These are phyloP conservation scores for Ogataea zsoltii DNA, from an alignment of 805 yeast species.

Conservation along the genomic window DNA sequence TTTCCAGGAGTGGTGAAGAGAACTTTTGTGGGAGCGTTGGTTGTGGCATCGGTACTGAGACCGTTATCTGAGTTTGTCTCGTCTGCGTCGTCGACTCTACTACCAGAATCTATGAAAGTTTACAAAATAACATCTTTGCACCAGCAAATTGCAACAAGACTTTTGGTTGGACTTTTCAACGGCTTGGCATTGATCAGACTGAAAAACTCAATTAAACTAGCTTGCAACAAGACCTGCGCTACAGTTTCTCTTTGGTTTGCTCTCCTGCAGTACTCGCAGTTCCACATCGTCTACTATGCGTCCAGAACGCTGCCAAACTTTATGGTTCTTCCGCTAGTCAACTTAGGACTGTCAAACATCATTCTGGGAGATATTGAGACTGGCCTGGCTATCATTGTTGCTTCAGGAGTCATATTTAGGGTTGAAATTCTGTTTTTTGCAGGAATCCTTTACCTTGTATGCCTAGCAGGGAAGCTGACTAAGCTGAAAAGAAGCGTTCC, in stretches of 20 bases:
- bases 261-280: slow-evolving; percentile 62
- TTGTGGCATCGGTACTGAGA: slow-evolving; percentile 48
- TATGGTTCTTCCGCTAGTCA: slow-evolving; percentile 73
- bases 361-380: slow-evolving; percentile 47
- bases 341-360: slow-evolving; percentile 51
- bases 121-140: slow-evolving; percentile 42
- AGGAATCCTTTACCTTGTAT: slow-evolving; percentile 47
- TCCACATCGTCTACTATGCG: slow-evolving; percentile 79
- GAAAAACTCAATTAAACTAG: slow-evolving; percentile 39
- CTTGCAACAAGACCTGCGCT: slow-evolving; percentile 25
- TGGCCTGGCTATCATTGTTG: slow-evolving; percentile 56
- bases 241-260: slow-evolving; percentile 56
- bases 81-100: not conserved
- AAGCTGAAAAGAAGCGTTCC: slow-evolving; percentile 41
- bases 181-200: slow-evolving; percentile 51
- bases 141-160: slow-evolving; percentile 57
- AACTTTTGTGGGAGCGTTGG: slow-evolving; percentile 71
- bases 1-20: slow-evolving; percentile 93
- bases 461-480: slow-evolving; percentile 49
- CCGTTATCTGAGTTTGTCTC: slow-evolving; percentile 28
- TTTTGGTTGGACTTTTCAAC: slow-evolving; percentile 63
- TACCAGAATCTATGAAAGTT: slow-evolving; percentile 6
- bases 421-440: slow-evolving; percentile 65
- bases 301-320: slow-evolving; percentile 88
- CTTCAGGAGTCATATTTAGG: slow-evolving; percentile 69